Evolutionary conservation across 2,329 filamentous ascomycete genomes (phyloP).

Genomic region (Cladosporium sp.): DNA sequence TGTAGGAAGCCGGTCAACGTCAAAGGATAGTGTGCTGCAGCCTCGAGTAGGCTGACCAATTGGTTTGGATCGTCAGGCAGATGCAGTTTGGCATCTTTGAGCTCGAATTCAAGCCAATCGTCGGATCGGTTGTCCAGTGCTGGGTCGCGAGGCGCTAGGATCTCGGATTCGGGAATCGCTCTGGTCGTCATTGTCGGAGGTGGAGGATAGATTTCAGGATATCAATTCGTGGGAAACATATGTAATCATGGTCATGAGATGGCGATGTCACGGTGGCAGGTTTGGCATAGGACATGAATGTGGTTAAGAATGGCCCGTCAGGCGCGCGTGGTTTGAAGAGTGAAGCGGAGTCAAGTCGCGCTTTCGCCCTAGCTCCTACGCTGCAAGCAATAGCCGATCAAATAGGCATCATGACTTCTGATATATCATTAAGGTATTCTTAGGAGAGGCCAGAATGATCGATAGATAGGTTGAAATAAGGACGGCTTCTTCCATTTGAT

Average conservation of each 20-base stretch:
- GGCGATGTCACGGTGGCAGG: no score
- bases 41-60: slow-evolving; percentile 57
- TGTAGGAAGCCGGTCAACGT: slow-evolving; percentile 58
- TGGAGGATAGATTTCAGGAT: background rate
- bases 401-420: no score
- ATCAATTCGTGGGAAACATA: slow-evolving; percentile 1
- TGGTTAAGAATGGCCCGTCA: no score
- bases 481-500: no score
- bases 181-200: slow-evolving; percentile 24
- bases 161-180: slow-evolving; percentile 28
- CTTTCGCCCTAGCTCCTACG: no score
- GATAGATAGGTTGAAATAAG: no score
- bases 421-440: no score
- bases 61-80: slow-evolving; percentile 16
- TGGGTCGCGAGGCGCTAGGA: slow-evolving; percentile 40
- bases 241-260: background rate
- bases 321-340: no score
- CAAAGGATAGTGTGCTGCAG: slow-evolving; percentile 57
- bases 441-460: no score
- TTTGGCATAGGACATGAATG: no score
- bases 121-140: slow-evolving; percentile 36
- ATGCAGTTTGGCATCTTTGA: slow-evolving; percentile 57
- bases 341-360: no score
- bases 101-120: slow-evolving; percentile 59
- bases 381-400: no score